Base-by-base conservation (phyloP, 2,329 filamentous ascomycete genomes). In the Colletotrichum graminicola region DNA sequence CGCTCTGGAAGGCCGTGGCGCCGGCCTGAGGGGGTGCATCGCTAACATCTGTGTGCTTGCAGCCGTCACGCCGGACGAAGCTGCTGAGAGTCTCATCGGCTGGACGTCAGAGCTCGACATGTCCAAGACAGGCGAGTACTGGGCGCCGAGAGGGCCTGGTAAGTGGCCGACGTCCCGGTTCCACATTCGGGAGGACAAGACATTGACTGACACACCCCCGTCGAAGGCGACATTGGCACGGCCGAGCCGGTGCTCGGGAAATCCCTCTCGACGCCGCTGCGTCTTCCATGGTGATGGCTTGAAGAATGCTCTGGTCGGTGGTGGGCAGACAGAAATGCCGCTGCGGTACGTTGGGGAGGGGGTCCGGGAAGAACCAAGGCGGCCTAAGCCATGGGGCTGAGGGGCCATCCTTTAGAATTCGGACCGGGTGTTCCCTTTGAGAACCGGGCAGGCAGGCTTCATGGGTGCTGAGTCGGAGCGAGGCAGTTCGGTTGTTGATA, bases 121-220 rank as follows among this genome's bases (percentile, higher is more conserved):
- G 36, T 84, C 82, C 75, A 91, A 90, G 79, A 91, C 90, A 6
- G 92, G 92, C 10, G 83, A 93, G 80, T 93, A 89, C 75, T 94
- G 92, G 92, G 92, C 92, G 43, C 92, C 92, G 2, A 84, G 91
- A 74, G 92, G 92, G 74, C 86, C 91, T 68, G 82, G 90, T 91
- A 81, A 82, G 88, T 81, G 61, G 43, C 75, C 70, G 49, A 39
- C 63, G 52, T 61, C 36, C 7, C 36, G 21, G 70, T 65, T 43
- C 51, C 55, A 72, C 70, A 56, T 49, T 26, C n/a, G n/a, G 66
- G 18, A 39, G 55, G 23, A 66, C 57, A 52, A 56, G 59, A 68
- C 29, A 23, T 61, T 56, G 51, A 55, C 67, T 75, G 76, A 75
- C 71, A 64, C 72, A 61, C 36, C 62, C 43, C 39, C 65, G 23